phyloP scores from a whole-genome alignment of 23 red algal species.

The Pyropia yezoensis region DNA sequence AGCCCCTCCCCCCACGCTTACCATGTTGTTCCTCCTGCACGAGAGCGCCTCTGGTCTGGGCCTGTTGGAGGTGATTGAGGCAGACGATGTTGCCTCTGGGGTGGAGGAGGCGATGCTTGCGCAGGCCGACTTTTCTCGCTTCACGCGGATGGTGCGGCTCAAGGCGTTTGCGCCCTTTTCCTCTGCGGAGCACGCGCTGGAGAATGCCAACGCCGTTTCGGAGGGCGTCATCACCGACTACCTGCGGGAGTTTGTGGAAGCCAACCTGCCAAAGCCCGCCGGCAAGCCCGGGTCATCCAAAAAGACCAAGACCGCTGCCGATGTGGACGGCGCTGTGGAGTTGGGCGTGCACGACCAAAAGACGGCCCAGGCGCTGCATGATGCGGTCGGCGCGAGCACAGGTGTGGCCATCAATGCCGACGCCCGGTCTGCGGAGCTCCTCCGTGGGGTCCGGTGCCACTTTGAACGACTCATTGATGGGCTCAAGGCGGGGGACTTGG shows the following conservation, averaged over 20 bases:
- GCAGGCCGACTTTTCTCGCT: constrained; percentile 63
- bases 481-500: constrained; percentile 55
- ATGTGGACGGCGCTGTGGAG: constrained; percentile 1
- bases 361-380: constrained; percentile 16
- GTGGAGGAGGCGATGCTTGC: constrained; percentile 53
- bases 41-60: constrained; percentile 79
- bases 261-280: constrained; percentile 50
- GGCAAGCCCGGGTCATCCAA: constrained; percentile 11
- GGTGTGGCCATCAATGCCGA: constrained; percentile 38
- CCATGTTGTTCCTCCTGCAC: constrained; percentile 66
- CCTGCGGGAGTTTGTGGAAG: constrained; percentile 61
- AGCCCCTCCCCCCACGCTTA: neutral
- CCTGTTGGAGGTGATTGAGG: constrained; percentile 62
- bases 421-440: constrained; percentile 67
- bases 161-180: constrained; percentile 80
- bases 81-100: constrained; percentile 65
- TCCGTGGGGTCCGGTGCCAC: constrained; percentile 77
- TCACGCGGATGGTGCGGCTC: constrained; percentile 76
- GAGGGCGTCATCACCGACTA: constrained; percentile 71
- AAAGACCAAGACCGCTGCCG: constrained; percentile 21
- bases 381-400: constrained; percentile 54
- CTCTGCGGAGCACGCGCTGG: constrained; percentile 83
- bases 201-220: constrained; percentile 67
- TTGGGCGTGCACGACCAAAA: constrained; percentile 80
- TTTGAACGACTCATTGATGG: constrained; percentile 66